Conservation (phyloP, 2,329 filamentous ascomycete genomes). For the Diaporthe batatas region DNA sequence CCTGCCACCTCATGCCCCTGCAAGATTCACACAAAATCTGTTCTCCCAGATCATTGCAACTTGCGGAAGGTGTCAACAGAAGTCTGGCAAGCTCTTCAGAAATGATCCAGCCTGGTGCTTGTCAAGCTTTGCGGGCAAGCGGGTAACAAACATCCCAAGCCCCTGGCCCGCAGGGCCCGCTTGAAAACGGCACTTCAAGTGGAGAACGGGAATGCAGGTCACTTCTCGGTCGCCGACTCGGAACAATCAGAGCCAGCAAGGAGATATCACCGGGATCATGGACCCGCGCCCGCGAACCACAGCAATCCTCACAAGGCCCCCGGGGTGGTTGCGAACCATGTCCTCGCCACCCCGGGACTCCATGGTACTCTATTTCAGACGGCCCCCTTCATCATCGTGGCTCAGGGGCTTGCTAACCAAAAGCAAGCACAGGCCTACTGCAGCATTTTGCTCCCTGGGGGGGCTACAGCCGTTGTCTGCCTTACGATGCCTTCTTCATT, state of each 20-base stretch:
- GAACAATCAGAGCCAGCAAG: background rate
- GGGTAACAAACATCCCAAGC: background rate
- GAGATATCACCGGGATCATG: background rate
- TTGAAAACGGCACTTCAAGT: background rate
- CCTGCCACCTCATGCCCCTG: conserved; percentile 6
- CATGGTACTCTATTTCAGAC: conserved; percentile 21
- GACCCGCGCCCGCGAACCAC: background rate
- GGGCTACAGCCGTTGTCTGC: background rate
- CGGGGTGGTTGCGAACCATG: background rate
- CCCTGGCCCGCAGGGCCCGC: no score
- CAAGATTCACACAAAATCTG: background rate
- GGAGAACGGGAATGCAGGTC: background rate
- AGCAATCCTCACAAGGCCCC: background rate
- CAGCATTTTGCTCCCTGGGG: background rate
- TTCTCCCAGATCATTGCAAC: conserved; percentile 14
- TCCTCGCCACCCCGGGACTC: conserved; percentile 17
- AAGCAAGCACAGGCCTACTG: background rate
- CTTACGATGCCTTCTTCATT: background rate
- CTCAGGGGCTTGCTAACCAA: background rate
- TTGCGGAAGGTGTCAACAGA: conserved; percentile 20
- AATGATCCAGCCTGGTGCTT: no score
- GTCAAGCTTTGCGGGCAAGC: conserved; percentile 2
- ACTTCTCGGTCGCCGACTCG: conserved; percentile 17
- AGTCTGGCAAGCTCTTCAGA: background rate
- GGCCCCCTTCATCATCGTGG: background rate